These are phyloP conservation scores for Aspergillus sp. DNA, from an alignment of 2,329 filamentous ascomycete genomes.

Conservation along the genomic window DNA sequence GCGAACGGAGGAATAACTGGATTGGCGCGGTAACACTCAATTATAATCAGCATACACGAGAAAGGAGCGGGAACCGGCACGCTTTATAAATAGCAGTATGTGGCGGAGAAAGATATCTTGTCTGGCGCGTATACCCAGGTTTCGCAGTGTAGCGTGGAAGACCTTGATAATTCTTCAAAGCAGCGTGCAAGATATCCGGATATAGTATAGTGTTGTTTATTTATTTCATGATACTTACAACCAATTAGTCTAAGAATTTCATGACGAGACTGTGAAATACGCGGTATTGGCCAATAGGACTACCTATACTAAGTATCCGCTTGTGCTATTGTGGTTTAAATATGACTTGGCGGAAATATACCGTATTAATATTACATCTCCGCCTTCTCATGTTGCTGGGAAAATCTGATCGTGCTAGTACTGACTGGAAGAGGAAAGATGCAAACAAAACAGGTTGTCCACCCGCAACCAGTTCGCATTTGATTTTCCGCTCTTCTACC, in stretches of 20 bases:
- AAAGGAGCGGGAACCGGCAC: neutral
- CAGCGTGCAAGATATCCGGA: conserved; percentile 13
- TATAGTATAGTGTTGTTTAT: conserved; percentile 15
- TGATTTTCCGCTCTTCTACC: conserved; percentile 2
- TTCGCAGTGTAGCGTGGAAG: neutral
- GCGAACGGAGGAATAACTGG: neutral
- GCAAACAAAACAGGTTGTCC: conserved; percentile 24
- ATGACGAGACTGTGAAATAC: neutral
- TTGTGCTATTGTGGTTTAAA: neutral
- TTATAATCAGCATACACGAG: neutral
- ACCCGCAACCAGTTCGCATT: conserved; percentile 11
- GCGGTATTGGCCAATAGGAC: neutral
- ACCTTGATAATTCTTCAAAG: conserved; percentile 2
- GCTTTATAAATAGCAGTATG: neutral
- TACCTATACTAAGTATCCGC: neutral
- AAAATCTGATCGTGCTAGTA: neutral
- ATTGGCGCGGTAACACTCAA: neutral
- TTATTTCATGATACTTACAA: neutral
- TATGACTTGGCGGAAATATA: neutral
- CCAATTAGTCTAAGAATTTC: neutral
- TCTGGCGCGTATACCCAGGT: neutral
- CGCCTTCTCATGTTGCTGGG: neutral
- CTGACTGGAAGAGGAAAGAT: conserved; percentile 29
- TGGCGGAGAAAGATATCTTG: neutral
- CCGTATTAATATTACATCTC: neutral